These are phyloP conservation scores for Tritrichomonas foetus DNA, from an alignment of 208 protist genomes.

Conservation along the genomic window DNA sequence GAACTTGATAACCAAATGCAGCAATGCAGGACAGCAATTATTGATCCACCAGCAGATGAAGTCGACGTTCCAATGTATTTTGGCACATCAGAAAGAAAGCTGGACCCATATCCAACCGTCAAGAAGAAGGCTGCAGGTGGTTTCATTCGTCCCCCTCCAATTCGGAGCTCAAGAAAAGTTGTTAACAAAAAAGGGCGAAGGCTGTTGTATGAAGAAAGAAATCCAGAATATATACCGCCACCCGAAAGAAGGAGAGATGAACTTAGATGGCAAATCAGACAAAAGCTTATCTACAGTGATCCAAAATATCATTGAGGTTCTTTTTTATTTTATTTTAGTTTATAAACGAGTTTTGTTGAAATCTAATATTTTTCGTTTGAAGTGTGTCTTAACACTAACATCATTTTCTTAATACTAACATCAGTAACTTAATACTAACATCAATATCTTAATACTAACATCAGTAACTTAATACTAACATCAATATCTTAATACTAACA, in stretches of 20 bases:
- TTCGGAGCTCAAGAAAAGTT: not conserved
- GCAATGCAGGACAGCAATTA: not conserved
- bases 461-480: no score
- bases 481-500: no score
- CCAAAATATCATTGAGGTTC: not conserved
- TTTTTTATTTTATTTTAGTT: no score
- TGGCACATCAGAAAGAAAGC: not conserved
- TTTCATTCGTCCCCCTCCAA: not conserved
- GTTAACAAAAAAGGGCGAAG: not conserved
- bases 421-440: no score
- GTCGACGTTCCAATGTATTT: not conserved
- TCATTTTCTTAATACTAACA: no score
- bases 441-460: no score
- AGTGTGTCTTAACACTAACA: no score
- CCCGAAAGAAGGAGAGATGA: not conserved
- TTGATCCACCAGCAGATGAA: not conserved
- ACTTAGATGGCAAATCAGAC: not conserved
- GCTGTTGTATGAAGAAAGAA: not conserved
- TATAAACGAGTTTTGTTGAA: no score
- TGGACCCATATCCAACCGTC: not conserved
- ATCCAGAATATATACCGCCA: not conserved
- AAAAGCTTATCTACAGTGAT: not conserved
- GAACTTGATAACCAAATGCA: not conserved
- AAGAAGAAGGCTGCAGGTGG: not conserved
- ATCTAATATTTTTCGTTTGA: no score